Base-by-base conservation (phyloP, 148 eudicot species). In the Chenopodium album region DNA sequence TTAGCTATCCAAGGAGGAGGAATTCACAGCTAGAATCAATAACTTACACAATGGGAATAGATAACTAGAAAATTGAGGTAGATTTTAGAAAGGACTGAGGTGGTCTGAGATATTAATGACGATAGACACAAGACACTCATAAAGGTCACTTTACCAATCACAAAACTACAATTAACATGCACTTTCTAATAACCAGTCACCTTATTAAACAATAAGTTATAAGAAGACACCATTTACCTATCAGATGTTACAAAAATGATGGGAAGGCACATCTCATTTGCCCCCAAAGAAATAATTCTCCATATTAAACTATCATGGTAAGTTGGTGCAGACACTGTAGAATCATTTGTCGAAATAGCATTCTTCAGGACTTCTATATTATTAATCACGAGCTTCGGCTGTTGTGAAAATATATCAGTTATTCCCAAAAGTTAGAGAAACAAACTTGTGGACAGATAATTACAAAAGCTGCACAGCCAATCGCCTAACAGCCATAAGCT, bases 341-440 rank as follows among this genome's bases (percentile, higher is more conserved):
- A 88, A 86, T 86, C 91, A 84, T 95, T 92, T 4, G 82, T 85
- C 59, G 86, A 68, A 82, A 85, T 82, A 66, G 98, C 97, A 87
- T 88, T 84, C 89, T 89, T 91, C 85, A 95, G 82, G 78, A 94
- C 88, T 60, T 95, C 99, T 71, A 95, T 87, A 83, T 95, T 95
- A 92, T 95, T 95, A 82, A 95, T 83, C 85, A 95, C 92, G 82
- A 95, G 88, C 89, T 95, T 95, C 44, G 99, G 99, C 99, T 95
- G 92, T 87, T 84, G 85, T 79, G 14, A 60, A n/a, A 44, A 54
- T 22, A 48, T 54, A n/a, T 69, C 67, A 67, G 69, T 17, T 71
- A 77, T 76, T 70, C 34, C 46, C 68, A 81, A 82, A 20, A 26
- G 56, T 56, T 44, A 80, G 60, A 80, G 12, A 62, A 46, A 22